Conservation (phyloP, 116 monocot genomes). For the Papilionanthe hybrid region DNA sequence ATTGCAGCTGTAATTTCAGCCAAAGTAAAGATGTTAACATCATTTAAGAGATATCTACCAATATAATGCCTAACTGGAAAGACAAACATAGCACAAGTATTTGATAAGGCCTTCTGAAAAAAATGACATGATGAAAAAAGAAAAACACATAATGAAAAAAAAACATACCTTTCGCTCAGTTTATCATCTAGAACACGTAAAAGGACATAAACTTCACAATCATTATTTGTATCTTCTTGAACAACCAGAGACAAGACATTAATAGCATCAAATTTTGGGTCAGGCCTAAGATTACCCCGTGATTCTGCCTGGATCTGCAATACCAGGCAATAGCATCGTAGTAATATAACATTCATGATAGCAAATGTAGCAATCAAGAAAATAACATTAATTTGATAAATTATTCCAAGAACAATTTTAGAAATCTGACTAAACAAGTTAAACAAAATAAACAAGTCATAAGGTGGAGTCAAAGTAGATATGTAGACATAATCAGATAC, state of each 20-base stretch:
- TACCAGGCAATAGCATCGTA: background rate
- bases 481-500: background rate
- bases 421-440: background rate
- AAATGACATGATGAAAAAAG: background rate
- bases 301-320: conserved; percentile 71
- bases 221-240: conserved; percentile 57
- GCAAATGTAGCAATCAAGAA: conserved; percentile 4
- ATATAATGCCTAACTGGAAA: background rate
- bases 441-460: background rate
- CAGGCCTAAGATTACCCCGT: conserved; percentile 75
- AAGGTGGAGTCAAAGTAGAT: background rate
- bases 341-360: background rate
- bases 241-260: conserved; percentile 72
- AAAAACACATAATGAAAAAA: background rate
- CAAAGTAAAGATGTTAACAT: background rate
- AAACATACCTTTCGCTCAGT: conserved; percentile 27
- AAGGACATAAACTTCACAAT: conserved; percentile 51
- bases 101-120: background rate
- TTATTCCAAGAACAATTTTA: background rate
- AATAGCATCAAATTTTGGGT: conserved; percentile 84
- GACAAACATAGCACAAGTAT: background rate
- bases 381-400: background rate
- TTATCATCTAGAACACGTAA: conserved; percentile 36
- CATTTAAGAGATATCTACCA: background rate
- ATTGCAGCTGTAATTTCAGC: background rate